Conservation (phyloP, 441 rosid species). For the Populus hybrid region DNA sequence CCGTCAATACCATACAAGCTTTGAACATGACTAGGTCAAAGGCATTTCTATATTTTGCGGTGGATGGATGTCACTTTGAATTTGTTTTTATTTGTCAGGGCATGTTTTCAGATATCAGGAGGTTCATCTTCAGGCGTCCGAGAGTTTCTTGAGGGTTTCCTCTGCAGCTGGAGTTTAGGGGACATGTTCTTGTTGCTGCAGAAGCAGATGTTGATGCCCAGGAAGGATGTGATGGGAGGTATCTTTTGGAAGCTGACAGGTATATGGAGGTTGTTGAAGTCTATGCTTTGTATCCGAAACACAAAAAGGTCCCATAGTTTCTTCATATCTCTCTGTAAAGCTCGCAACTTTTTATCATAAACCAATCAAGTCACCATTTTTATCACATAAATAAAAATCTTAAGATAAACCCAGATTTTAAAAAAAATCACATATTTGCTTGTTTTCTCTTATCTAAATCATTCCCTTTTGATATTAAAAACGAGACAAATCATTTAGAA, state of each 20-base stretch:
- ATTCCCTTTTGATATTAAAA: no score
- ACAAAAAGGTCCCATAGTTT: no score
- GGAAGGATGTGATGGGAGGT: conserved; percentile 33
- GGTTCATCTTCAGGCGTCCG: conserved; percentile 19
- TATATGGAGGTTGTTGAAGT: conserved; percentile 67
- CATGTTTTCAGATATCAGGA: conserved; percentile 61
- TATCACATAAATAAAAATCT: no score
- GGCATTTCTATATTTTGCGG: neutral
- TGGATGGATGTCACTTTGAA: conserved; percentile 7
- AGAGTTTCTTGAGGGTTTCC: conserved; percentile 63
- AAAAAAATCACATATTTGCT: no score
- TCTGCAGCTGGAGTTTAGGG: conserved; percentile 56
- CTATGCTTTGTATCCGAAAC: conserved; percentile 23
- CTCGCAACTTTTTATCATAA: no score
- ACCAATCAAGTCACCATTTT: no score
- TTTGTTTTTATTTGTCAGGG: conserved; percentile 38
- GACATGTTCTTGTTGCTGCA: conserved; percentile 37
- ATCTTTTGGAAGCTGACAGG: conserved; percentile 42
- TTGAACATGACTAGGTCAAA: neutral
- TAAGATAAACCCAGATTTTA: no score
- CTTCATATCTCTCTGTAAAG: no score
- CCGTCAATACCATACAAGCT: neutral
- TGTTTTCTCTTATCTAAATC: no score
- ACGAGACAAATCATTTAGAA: no score
- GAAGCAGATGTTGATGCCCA: conserved; percentile 27